Evolutionary conservation across 768 basidiomycete species (phyloP).

Genomic region (Boletus vinaceobasis): DNA sequence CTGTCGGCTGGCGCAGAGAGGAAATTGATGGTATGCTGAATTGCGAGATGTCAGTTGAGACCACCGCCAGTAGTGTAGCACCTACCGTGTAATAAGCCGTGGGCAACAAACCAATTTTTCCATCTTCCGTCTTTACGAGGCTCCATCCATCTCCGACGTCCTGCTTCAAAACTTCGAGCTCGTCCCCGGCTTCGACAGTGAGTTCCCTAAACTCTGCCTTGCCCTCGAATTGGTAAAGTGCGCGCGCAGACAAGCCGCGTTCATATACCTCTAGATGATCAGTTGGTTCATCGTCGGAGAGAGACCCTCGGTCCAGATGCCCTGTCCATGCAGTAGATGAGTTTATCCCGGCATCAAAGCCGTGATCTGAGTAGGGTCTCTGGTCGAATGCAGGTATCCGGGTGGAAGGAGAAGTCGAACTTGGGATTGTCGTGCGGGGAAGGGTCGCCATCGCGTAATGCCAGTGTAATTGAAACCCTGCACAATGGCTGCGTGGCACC

Average conservation of each 20-base stretch:
- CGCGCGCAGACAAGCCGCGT: conserved; percentile 54
- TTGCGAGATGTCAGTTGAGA: background rate
- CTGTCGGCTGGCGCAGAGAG: conserved; percentile 43
- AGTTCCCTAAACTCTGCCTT: conserved; percentile 74
- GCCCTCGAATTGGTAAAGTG: conserved; percentile 72
- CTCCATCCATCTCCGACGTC: conserved; percentile 80
- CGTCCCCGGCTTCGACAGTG: conserved; percentile 63
- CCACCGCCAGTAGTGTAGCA: conserved; percentile 3
- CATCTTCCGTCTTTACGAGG: conserved; percentile 54
- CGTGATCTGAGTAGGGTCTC: conserved; percentile 29
- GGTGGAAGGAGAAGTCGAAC: conserved; percentile 11
- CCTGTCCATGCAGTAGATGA: conserved; percentile 76
- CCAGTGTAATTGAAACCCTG: background rate
- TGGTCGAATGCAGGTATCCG: conserved; percentile 21
- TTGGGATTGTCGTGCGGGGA: conserved; percentile 31
- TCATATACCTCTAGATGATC: conserved; percentile 34
- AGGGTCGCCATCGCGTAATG: conserved; percentile 34
- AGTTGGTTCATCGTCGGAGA: conserved; percentile 52
- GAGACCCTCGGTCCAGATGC: conserved; percentile 43
- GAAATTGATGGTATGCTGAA: conserved; percentile 67
- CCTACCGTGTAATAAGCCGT: conserved; percentile 69
- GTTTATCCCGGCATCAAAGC: conserved; percentile 78
- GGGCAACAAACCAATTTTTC: conserved; percentile 68
- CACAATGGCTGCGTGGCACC: background rate
- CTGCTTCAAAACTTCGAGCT: conserved; percentile 67